A percentile compares a stretch with the other conserved stretches of the same genome.
Evolutionary conservation across 768 basidiomycete species (phyloP).

Genomic region (Agrocybe pediades): DNA sequence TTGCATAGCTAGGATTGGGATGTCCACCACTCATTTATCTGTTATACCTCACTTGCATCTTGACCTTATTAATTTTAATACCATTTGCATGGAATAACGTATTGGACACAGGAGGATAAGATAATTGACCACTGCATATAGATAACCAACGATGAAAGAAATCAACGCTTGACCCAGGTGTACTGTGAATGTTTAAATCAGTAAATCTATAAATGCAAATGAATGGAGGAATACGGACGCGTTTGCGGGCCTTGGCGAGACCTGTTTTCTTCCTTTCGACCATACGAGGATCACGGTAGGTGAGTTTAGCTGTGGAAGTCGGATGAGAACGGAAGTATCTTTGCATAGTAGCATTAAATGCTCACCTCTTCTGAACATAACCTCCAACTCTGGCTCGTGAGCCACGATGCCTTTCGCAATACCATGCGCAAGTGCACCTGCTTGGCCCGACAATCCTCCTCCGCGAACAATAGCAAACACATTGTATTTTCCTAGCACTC

Average conservation of each 20-base stretch:
- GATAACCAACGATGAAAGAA: neutral
- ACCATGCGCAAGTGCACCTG: constrained; percentile 82
- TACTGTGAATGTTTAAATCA: constrained; percentile 50
- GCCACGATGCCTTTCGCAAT: constrained; percentile 75
- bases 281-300: constrained; percentile 94
- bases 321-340: constrained; percentile 6
- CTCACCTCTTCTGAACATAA: constrained; percentile 74
- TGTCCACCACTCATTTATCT: constrained; percentile 16
- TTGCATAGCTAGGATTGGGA: constrained; percentile 9
- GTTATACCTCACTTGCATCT: constrained; percentile 18
- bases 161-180: constrained; percentile 95
- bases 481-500: constrained; percentile 84
- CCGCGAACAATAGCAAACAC: constrained; percentile 75
- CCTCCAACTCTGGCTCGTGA: constrained; percentile 66
- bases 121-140: constrained; percentile 13
- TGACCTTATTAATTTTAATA: constrained; percentile 17
- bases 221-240: constrained; percentile 52
- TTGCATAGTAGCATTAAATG: constrained; percentile 6
- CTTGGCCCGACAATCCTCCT: constrained; percentile 91
- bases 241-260: constrained; percentile 87
- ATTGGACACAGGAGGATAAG: constrained; percentile 17
- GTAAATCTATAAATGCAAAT: constrained; percentile 4
- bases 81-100: constrained; percentile 16
- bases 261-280: constrained; percentile 99
- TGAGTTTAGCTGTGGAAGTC: constrained; percentile 65